These are phyloP conservation scores for Kernera saxatilis DNA, from an alignment of 345 rosid genomes.

Conservation along the genomic window DNA sequence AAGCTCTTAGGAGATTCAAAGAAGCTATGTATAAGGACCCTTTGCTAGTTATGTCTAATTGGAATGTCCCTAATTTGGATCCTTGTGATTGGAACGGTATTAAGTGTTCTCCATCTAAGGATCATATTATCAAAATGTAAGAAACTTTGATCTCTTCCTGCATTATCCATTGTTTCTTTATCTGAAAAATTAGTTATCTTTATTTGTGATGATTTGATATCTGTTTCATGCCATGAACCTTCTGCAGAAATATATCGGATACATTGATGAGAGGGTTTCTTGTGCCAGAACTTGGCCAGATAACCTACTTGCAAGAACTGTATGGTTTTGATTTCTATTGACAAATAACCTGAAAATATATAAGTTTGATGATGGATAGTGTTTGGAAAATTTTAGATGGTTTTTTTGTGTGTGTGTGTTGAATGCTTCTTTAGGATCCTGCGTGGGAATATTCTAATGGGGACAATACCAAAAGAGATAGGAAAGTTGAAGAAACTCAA, in stretches of 20 bases:
- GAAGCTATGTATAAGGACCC: constrained; percentile 88
- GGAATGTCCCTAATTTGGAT: constrained; percentile 68
- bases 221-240: not conserved
- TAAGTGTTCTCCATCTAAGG: constrained; percentile 44
- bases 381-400: constrained; percentile 5
- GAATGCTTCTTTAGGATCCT: constrained; percentile 52
- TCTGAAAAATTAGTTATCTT: not conserved
- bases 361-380: not conserved
- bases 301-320: constrained; percentile 78
- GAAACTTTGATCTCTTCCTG: constrained; percentile 17
- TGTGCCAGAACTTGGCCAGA: constrained; percentile 69
- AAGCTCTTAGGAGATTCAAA: constrained; percentile 66
- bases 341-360: not conserved
- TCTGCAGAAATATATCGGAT: constrained; percentile 66
- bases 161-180: not conserved
- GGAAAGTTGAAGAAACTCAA: constrained; percentile 69
- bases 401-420: not conserved
- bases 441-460: constrained; percentile 62
- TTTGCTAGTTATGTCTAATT: constrained; percentile 55
- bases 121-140: constrained; percentile 80
- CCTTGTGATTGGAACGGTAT: constrained; percentile 88
- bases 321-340: constrained; percentile 29
- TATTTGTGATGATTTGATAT: not conserved
- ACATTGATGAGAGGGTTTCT: constrained; percentile 70
- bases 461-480: constrained; percentile 77